Percentiles rank a stretch among this genome's conserved stretches.
Conservation (phyloP, 148 eudicot species). For the Tetragonia tetragonoides region DNA sequence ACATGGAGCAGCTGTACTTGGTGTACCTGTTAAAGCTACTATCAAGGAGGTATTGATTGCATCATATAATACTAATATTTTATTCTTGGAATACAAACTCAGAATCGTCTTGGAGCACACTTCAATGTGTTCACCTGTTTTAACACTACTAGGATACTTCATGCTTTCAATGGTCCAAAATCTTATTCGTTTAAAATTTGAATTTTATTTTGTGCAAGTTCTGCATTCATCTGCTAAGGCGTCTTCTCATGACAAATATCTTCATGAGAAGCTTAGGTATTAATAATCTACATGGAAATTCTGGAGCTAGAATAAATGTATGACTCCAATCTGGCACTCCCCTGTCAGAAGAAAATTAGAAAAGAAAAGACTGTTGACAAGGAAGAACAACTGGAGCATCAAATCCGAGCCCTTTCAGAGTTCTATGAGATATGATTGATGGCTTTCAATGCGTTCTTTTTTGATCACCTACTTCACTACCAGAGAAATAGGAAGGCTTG, state of each 20-base stretch:
- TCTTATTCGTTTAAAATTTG: not conserved
- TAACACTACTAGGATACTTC: not conserved
- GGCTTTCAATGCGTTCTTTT: not conserved
- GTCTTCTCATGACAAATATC: not conserved
- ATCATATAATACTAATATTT: too few species aligned
- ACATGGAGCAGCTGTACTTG: conserved; percentile 97
- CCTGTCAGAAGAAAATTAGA: not conserved
- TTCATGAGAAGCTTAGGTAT: not conserved
- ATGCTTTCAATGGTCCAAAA: not conserved
- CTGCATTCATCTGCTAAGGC: not conserved
- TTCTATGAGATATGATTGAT: not conserved
- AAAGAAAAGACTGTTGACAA: not conserved
- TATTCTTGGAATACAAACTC: not conserved
- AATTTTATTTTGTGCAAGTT: not conserved
- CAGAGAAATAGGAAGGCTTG: not conserved
- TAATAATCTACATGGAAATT: not conserved
- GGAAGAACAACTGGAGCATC: not conserved
- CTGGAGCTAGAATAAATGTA: not conserved
- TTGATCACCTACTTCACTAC: not conserved
- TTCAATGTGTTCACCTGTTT: not conserved
- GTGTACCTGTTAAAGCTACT: conserved; percentile 96
- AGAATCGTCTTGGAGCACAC: too few species aligned
- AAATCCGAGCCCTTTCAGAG: not conserved
- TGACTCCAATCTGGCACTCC: not conserved
- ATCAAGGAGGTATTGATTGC: conserved; percentile 71